These are phyloP conservation scores for Tetrapisispora pingtungensis DNA, from an alignment of 805 yeast species.

Conservation along the genomic window DNA sequence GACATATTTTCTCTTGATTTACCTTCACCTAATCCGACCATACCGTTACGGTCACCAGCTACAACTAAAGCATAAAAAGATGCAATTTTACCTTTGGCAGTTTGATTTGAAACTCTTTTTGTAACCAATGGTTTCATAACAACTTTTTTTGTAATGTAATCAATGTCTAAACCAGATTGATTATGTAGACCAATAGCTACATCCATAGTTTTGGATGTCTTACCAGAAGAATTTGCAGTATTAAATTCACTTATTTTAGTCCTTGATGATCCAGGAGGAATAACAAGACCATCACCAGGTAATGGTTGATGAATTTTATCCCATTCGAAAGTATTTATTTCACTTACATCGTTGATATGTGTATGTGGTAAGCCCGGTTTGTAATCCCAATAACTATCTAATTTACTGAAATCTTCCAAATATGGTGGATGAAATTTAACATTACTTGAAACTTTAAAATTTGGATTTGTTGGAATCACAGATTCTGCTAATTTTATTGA, in stretches of 20 bases:
- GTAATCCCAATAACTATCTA: slow-evolving; percentile 71
- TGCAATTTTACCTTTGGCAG: slow-evolving; percentile 82
- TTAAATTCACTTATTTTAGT: background rate
- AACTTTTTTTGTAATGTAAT: slow-evolving; percentile 46
- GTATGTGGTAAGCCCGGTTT: slow-evolving; percentile 25
- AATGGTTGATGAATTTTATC: slow-evolving; percentile 17
- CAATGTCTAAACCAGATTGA: slow-evolving; percentile 56
- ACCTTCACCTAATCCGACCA: slow-evolving; percentile 93
- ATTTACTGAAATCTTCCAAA: slow-evolving; percentile 56
- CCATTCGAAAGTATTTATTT: slow-evolving; percentile 14
- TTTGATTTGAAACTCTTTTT: slow-evolving; percentile 83
- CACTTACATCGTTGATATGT: slow-evolving; percentile 13
- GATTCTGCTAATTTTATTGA: slow-evolving; percentile 76
- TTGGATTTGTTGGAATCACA: slow-evolving; percentile 55
- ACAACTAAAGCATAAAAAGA: slow-evolving; percentile 75
- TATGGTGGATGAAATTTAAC: slow-evolving; percentile 55
- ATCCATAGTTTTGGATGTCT: slow-evolving; percentile 14
- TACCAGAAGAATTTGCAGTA: slow-evolving; percentile 4
- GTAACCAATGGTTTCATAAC: slow-evolving; percentile 56
- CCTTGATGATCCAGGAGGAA: slow-evolving; percentile 15
- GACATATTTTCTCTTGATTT: slow-evolving; percentile 70
- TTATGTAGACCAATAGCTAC: slow-evolving; percentile 46
- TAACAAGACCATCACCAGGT: slow-evolving; percentile 14
- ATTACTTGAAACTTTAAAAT: slow-evolving; percentile 31
- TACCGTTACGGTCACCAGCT: slow-evolving; percentile 88